Evolutionary conservation across 768 basidiomycete genomes (phyloP), one percentile per base, ranked within the genome.

Genomic region (Fomitopsis pulvina): DNA sequence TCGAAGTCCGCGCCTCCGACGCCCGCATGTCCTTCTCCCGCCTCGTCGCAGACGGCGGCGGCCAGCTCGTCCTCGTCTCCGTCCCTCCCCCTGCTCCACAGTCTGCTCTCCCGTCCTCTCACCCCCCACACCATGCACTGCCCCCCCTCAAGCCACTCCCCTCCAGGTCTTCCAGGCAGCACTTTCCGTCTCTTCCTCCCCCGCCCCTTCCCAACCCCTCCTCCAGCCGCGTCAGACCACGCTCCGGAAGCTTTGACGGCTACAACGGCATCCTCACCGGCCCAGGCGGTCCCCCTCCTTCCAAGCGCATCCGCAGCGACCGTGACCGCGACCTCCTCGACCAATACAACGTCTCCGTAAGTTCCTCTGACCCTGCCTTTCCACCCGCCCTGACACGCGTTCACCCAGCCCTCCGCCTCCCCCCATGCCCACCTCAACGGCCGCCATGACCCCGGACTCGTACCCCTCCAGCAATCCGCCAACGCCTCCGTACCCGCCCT

Each of bases 1-100:
- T 79, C 52, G 79, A 82, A 37, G 32, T 69, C 27, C 69, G 74
- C 25, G 67, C 71, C 0, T 61, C 70, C 0, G 81, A 85, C 39
- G 78, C 77, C 2, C 71, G 81, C 22, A 63, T 65, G 0, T 69
- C 69, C 0, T 81, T 78, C 55, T 47, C 66, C 2, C 68, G 76
- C 12, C 66, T 77, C 53, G 65, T 80, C 38, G 56, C 54, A 1
- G 73, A 75, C 4, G 72, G 70, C 27, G 72, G 71, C n/a, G 73
- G 74, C 0, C 68, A 67, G 28, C 67, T 77, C 53, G 69, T 73
- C 21, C 62, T 71, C 26, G 38, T 57, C 46, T 42, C 52, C 16
- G 44, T 53, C 45, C 52, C 47, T 25, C 32, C 56, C 41, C 46
- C 48, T 21, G 49, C 48, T 18, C 52, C 48, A 12, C 47, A 34